Conservation (phyloP, 1,284 basidiomycete species). For the Cutaneotrichosporon arboriforme region DNA sequence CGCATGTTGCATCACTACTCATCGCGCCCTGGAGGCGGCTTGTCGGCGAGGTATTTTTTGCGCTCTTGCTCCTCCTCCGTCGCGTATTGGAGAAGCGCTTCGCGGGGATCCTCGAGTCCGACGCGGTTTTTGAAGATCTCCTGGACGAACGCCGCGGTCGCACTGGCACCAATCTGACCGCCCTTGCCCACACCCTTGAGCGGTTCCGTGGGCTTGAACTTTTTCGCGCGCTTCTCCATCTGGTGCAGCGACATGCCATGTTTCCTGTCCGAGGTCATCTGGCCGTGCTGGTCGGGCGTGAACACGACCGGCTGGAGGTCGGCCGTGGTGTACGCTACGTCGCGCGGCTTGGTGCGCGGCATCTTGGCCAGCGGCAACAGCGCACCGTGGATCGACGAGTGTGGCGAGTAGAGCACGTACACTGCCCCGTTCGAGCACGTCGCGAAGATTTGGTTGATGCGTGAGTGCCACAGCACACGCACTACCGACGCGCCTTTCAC, state of each 20-base stretch:
- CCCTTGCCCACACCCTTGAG: conserved; percentile 85
- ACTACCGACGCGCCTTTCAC: conserved; percentile 70
- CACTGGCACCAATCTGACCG: conserved; percentile 89
- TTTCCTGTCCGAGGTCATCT: conserved; percentile 80
- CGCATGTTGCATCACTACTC: neutral
- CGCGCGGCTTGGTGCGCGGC: conserved; percentile 63
- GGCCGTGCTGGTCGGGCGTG: conserved; percentile 70
- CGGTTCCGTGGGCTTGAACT: conserved; percentile 82
- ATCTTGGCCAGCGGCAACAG: conserved; percentile 67
- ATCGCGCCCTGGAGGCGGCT: conserved; percentile 1
- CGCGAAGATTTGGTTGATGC: conserved; percentile 91
- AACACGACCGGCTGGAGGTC: conserved; percentile 68
- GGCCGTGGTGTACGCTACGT: conserved; percentile 75
- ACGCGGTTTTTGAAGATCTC: conserved; percentile 58
- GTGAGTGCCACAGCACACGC: conserved; percentile 87
- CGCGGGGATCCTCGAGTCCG: conserved; percentile 80
- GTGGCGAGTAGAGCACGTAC: conserved; percentile 82
- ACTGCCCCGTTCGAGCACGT: conserved; percentile 83
- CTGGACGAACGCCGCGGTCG: conserved; percentile 90
- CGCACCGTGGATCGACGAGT: conserved; percentile 81
- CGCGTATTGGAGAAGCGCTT: conserved; percentile 92
- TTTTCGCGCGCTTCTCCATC: conserved; percentile 74
- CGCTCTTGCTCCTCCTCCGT: conserved; percentile 56
- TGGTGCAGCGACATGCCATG: conserved; percentile 69
- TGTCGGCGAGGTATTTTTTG: conserved; percentile 1